Conservation (phyloP, 768 basidiomycete species). For the Pisolithus sp. region DNA sequence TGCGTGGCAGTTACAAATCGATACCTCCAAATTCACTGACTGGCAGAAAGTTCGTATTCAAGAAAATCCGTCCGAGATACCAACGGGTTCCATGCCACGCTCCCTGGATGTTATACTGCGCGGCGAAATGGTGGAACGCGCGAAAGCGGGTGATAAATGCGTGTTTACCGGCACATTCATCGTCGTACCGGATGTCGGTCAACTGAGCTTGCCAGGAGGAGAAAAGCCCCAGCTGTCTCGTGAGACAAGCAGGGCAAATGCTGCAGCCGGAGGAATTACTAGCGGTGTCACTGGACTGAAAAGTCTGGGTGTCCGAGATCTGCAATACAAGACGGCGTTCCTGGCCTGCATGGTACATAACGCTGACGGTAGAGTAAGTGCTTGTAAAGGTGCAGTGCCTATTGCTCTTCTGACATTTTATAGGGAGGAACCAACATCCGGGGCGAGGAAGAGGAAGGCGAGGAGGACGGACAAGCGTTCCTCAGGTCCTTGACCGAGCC, state of each 20-base stretch:
- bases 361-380: slow-evolving; percentile 77
- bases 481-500: slow-evolving; percentile 85
- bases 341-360: slow-evolving; percentile 96
- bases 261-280: slow-evolving; percentile 57
- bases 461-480: slow-evolving; percentile 77
- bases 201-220: slow-evolving; percentile 91
- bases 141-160: slow-evolving; percentile 98
- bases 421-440: slow-evolving; percentile 84
- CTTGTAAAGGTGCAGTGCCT: neutral
- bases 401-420: slow-evolving; percentile 1
- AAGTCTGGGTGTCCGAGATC: slow-evolving; percentile 86
- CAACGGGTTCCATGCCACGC: slow-evolving; percentile 97
- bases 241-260: slow-evolving; percentile 63
- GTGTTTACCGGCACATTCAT: slow-evolving; percentile 98
- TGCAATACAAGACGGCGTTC: slow-evolving; percentile 99
- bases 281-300: slow-evolving; percentile 92
- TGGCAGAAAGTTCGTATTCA: slow-evolving; percentile 99
- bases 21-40: slow-evolving; percentile 93
- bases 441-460: slow-evolving; percentile 78
- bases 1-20: slow-evolving; percentile 92
- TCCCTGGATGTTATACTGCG: slow-evolving; percentile 94
- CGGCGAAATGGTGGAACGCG: slow-evolving; percentile 94
- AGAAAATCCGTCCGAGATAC: slow-evolving; percentile 98
- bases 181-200: slow-evolving; percentile 96
- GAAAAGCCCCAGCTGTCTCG: slow-evolving; percentile 87